Evolutionary conservation across 179 eudicot species (phyloP).

Genomic region (Amaranthus tricolor): DNA sequence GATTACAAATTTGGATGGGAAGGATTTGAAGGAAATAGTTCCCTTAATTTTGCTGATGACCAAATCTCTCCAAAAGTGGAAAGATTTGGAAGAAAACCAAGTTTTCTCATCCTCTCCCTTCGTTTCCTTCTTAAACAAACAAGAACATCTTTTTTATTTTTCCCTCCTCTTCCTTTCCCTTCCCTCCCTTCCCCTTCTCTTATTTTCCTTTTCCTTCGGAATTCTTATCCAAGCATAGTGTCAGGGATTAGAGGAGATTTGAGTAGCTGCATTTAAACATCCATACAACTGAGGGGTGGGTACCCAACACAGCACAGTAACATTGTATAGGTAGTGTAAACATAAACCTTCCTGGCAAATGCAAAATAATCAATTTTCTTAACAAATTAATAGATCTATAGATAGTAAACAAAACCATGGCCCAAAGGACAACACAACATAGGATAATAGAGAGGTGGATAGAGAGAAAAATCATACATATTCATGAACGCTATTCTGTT

Average conservation of each 20-base stretch:
- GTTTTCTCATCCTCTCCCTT: too few species aligned
- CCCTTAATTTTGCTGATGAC: too few species aligned
- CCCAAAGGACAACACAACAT: background rate
- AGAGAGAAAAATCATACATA: slow-evolving; percentile 44
- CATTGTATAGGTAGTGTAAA: background rate
- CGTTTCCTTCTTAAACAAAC: too few species aligned
- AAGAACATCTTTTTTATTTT: too few species aligned
- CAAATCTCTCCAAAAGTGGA: too few species aligned
- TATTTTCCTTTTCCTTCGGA: too few species aligned
- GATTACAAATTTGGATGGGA: too few species aligned
- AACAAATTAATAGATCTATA: background rate
- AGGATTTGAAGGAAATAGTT: too few species aligned
- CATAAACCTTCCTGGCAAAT: background rate
- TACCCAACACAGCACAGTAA: slow-evolving; percentile 1
- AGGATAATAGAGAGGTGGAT: background rate
- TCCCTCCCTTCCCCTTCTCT: too few species aligned
- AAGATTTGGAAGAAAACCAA: too few species aligned
- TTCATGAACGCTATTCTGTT: slow-evolving; percentile 39
- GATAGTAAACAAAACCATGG: background rate
- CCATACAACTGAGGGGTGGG: background rate
- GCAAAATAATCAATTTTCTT: background rate
- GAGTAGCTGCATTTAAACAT: background rate
- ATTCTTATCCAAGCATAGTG: too few species aligned
- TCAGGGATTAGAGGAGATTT: background rate
- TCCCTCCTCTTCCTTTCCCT: too few species aligned